Conservation (phyloP, 1,284 basidiomycete species). For the Cryptococcus depauperatus region DNA sequence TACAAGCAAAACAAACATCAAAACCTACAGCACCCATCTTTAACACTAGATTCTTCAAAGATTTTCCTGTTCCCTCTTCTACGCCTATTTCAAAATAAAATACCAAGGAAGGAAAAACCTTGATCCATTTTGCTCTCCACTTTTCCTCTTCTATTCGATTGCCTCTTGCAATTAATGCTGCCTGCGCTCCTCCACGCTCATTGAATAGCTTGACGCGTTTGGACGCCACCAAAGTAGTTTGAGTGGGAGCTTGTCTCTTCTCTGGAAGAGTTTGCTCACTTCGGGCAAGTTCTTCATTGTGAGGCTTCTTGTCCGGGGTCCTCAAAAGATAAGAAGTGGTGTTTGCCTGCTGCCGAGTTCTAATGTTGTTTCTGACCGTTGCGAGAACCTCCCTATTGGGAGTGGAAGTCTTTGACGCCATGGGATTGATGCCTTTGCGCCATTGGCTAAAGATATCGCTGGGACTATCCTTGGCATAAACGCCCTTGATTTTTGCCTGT, state of each 20-base stretch:
- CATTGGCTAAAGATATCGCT: conserved; percentile 10
- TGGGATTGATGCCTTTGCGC: conserved; percentile 5
- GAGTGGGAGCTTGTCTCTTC: conserved; percentile 6
- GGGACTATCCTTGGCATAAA: background rate
- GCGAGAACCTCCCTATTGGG: conserved; percentile 9
- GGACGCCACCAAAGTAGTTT: background rate
- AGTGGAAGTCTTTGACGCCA: background rate
- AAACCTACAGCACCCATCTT: conserved; percentile 69
- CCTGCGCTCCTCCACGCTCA: background rate
- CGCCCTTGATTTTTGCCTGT: background rate
- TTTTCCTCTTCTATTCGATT: conserved; percentile 51
- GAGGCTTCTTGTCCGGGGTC: no score
- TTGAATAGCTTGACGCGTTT: conserved; percentile 10
- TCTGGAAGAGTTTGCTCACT: background rate
- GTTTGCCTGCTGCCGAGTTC: no score
- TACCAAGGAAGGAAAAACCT: conserved; percentile 70
- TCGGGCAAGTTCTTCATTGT: no score
- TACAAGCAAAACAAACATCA: background rate
- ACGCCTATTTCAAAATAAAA: conserved; percentile 68
- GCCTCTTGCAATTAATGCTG: background rate
- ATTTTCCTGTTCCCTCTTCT: conserved; percentile 48
- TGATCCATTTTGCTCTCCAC: conserved; percentile 74
- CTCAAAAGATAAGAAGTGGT: no score
- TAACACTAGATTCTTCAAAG: conserved; percentile 53
- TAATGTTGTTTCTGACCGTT: conserved; percentile 9